These are phyloP conservation scores for Piper longum DNA, from an alignment of 164 flowering plant genomes.

Conservation along the genomic window DNA sequence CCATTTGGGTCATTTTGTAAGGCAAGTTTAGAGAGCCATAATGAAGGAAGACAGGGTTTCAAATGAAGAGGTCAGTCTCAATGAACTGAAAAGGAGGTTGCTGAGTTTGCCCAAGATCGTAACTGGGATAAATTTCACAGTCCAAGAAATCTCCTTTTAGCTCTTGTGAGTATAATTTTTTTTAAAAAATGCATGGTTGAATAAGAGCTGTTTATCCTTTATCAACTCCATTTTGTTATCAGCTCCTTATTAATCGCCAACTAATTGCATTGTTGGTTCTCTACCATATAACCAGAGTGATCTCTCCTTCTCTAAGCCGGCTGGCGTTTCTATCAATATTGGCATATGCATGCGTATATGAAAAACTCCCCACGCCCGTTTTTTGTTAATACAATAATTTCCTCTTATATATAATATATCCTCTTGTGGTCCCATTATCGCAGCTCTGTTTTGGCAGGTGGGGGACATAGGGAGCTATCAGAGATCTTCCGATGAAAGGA, in stretches of 20 bases:
- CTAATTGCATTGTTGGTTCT: too few relatives aligned
- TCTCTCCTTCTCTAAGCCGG: too few relatives aligned
- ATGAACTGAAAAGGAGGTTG: slow-evolving; percentile 40
- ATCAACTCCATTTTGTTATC: background rate
- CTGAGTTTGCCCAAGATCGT: slow-evolving; percentile 30
- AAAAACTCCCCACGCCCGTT: too few relatives aligned
- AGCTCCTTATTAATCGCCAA: too few relatives aligned
- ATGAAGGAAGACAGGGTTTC: background rate
- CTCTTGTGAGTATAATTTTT: slow-evolving; percentile 17
- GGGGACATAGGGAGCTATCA: slow-evolving; percentile 31
- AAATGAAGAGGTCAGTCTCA: slow-evolving; percentile 22
- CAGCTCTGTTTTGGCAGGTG: slow-evolving; percentile 8
- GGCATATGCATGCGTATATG: too few relatives aligned
- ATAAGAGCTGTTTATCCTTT: background rate
- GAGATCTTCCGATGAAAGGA: slow-evolving; percentile 48
- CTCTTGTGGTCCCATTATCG: too few relatives aligned
- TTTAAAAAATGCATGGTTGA: too few relatives aligned
- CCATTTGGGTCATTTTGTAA: too few relatives aligned
- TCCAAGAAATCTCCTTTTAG: slow-evolving; percentile 38
- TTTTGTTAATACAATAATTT: too few relatives aligned
- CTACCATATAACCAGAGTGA: too few relatives aligned
- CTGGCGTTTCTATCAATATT: too few relatives aligned
- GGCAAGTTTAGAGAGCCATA: background rate
- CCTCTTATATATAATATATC: too few relatives aligned
- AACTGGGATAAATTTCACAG: slow-evolving; percentile 44